Evolutionary conservation across 805 yeast genomes (phyloP).

Genomic region (Torulaspora maleeae): DNA sequence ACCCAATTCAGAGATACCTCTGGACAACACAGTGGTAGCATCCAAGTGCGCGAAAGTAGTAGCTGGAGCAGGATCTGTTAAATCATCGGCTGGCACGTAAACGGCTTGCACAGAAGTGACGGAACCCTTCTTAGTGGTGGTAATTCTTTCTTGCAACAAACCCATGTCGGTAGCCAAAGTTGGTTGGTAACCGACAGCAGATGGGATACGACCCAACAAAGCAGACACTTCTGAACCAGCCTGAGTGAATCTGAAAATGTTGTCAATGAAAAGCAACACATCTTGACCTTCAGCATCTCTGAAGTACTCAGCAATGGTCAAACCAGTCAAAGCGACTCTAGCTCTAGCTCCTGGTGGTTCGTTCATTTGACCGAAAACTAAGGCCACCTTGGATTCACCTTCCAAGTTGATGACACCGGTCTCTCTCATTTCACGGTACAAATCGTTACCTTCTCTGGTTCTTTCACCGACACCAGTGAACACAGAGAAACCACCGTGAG

Average conservation of each 20-base stretch:
- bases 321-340: conserved; percentile 99
- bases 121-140: conserved; percentile 99
- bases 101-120: conserved; percentile 99
- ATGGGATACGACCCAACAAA: conserved; percentile 99
- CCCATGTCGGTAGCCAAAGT: conserved; percentile 99
- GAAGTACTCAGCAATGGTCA: conserved; percentile 99
- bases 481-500: conserved; percentile 99
- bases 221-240: conserved; percentile 99
- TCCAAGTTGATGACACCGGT: conserved; percentile 99
- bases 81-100: conserved; percentile 99
- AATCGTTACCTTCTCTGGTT: conserved; percentile 99
- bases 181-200: conserved; percentile 99
- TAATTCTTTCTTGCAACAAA: conserved; percentile 98
- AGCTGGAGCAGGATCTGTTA: conserved; percentile 99
- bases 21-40: conserved; percentile 99
- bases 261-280: conserved; percentile 98
- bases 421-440: conserved; percentile 99
- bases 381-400: conserved; percentile 99
- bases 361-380: conserved; percentile 99
- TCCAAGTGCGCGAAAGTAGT: conserved; percentile 99
- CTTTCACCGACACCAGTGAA: conserved; percentile 99
- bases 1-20: conserved; percentile 99
- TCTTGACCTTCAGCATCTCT: conserved; percentile 99
- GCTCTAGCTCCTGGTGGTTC: conserved; percentile 99
- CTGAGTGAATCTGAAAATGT: conserved; percentile 99